phyloP scores from a whole-genome alignment of 164 flowering plant species.

The grape (Vitis vinifera) region DNA sequence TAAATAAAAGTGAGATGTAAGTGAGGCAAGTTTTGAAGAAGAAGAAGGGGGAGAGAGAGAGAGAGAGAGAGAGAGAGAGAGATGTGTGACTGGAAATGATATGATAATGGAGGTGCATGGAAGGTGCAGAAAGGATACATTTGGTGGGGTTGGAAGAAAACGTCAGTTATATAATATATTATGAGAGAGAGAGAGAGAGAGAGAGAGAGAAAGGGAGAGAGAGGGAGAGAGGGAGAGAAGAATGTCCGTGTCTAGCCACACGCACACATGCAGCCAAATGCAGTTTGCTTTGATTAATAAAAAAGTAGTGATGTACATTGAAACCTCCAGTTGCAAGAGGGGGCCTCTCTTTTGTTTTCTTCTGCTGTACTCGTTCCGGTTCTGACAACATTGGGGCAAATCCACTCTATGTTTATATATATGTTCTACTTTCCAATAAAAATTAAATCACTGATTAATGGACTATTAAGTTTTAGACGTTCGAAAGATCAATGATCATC shows the following conservation, averaged over 20 bases:
- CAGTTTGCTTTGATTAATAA: slow-evolving; percentile 13
- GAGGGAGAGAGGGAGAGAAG: slow-evolving; percentile 9
- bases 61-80: too few species aligned
- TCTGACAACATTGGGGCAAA: too few species aligned
- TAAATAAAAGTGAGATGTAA: not conserved
- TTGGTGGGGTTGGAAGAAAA: slow-evolving; percentile 11
- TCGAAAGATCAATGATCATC: too few species aligned
- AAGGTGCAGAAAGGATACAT: slow-evolving; percentile 16
- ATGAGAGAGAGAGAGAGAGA: not conserved
- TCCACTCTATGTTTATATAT: too few species aligned
- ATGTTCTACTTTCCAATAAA: too few species aligned
- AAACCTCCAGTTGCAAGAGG: slow-evolving; percentile 50
- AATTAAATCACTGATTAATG: too few species aligned
- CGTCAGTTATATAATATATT: not conserved
- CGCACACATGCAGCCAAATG: slow-evolving; percentile 24
- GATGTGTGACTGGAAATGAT: not conserved
- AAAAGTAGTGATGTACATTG: slow-evolving; percentile 38
- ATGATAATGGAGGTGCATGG: slow-evolving; percentile 16
- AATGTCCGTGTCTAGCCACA: slow-evolving; percentile 29
- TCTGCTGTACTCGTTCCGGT: slow-evolving; percentile 21
- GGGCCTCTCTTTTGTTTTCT: slow-evolving; percentile 51
- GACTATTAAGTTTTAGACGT: too few species aligned
- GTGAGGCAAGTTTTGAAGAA: not conserved
- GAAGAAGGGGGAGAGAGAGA: not conserved
- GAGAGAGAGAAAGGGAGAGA: not conserved